Percentiles rank a stretch among this genome's conserved stretches.
These are phyloP conservation scores for Solanum chacoense DNA, from an alignment of 305 asterid genomes.

Conservation along the genomic window DNA sequence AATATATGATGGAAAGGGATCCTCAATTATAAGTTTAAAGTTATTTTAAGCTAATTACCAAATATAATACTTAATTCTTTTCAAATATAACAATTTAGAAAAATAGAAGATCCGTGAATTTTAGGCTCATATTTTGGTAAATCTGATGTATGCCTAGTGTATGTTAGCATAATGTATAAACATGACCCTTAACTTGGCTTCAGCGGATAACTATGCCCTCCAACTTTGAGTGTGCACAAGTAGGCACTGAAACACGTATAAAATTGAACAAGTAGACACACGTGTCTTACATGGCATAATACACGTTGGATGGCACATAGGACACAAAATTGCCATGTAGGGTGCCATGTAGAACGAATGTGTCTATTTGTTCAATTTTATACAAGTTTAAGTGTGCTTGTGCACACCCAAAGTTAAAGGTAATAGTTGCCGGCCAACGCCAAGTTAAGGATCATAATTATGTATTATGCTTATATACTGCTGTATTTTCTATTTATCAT, in stretches of 20 bases:
- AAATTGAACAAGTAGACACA: not conserved
- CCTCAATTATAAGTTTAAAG: not conserved
- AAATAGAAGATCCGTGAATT: not conserved
- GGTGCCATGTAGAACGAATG: not conserved
- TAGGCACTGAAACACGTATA: no score
- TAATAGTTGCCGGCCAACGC: accelerated
- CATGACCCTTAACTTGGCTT: not conserved
- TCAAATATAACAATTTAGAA: not conserved
- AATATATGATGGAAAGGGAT: not conserved
- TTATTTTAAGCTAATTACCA: not conserved
- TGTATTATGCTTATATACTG: not conserved
- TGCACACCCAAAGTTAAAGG: not conserved
- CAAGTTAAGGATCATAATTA: not conserved
- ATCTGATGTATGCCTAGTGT: not conserved
- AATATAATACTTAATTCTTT: not conserved
- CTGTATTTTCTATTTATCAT: not conserved
- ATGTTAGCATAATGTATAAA: not conserved
- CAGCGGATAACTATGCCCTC: not conserved
- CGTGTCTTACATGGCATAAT: not conserved
- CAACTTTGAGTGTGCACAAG: not conserved
- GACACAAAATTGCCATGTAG: not conserved
- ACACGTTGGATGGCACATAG: not conserved
- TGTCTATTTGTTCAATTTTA: not conserved
- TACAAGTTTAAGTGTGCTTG: not conserved
- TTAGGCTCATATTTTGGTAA: not conserved